These are phyloP conservation scores for Nannochloropsis salina DNA, from an alignment of 108 stramenopile species.

Conservation along the genomic window DNA sequence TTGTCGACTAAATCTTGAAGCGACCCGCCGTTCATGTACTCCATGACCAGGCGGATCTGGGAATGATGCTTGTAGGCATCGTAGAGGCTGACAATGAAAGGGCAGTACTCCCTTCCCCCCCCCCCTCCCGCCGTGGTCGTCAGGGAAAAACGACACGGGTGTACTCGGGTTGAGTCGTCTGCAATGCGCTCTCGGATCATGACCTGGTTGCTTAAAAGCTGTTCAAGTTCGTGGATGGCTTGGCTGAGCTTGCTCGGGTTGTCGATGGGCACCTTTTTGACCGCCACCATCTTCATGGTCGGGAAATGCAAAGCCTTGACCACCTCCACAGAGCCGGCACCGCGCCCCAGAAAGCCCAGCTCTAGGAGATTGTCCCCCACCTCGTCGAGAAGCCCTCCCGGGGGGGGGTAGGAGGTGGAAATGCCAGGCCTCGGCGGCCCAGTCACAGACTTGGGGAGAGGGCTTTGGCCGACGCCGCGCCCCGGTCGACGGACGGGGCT, in stretches of 20 bases:
- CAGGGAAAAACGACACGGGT: not conserved
- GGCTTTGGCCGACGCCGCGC: not conserved
- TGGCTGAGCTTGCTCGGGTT: not conserved
- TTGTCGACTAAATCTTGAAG: slow-evolving; percentile 18
- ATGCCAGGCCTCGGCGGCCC: not conserved
- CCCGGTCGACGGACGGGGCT: not conserved
- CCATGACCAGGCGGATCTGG: slow-evolving; percentile 12
- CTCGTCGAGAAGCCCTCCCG: not conserved
- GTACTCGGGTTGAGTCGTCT: not conserved
- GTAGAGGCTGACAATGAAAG: not conserved
- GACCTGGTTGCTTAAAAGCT: not conserved
- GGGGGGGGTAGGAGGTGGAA: not conserved
- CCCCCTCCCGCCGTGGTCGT: not conserved
- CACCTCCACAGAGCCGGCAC: not conserved
- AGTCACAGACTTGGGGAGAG: not conserved
- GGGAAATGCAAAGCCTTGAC: not conserved
- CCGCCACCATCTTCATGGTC: not conserved
- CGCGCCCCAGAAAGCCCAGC: not conserved
- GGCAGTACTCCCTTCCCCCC: slow-evolving; percentile 12
- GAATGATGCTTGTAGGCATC: not conserved
- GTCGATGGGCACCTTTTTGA: slow-evolving; percentile 10
- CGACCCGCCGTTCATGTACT: not conserved
- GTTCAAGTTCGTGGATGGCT: not conserved
- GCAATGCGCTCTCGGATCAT: not conserved
- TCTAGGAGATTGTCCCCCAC: not conserved